These are phyloP conservation scores for Hapsidospora chrysogenum DNA, from an alignment of 495 filamentous ascomycete species.

Conservation along the genomic window DNA sequence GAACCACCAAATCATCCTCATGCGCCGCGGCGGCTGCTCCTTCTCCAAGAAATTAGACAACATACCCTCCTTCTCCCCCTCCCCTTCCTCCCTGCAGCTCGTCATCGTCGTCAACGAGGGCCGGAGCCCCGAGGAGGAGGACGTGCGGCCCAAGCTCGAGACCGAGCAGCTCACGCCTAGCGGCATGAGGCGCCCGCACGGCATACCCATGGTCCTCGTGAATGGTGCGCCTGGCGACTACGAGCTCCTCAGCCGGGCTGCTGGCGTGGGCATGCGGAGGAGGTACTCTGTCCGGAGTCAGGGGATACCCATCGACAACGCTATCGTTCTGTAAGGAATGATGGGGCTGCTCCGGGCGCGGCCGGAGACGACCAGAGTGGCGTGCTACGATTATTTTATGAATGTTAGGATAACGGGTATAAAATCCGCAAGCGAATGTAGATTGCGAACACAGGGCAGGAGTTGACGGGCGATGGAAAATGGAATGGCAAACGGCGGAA, in stretches of 20 bases:
- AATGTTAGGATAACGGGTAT: no score
- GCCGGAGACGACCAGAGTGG: no score
- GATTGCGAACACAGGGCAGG: no score
- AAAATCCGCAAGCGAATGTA: no score
- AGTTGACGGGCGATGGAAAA: no score
- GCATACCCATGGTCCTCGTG: constrained; percentile 74
- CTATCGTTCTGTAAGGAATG: constrained; percentile 41
- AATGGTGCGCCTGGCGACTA: constrained; percentile 56
- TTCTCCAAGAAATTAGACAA: constrained; percentile 72
- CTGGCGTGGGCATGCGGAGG: constrained; percentile 53
- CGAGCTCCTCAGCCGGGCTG: constrained; percentile 40
- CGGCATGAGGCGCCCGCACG: constrained; percentile 55
- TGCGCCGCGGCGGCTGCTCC: constrained; percentile 70
- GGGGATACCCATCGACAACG: constrained; percentile 61
- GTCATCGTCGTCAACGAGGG: constrained; percentile 58
- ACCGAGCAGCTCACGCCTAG: constrained; percentile 51
- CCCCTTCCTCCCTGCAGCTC: constrained; percentile 45
- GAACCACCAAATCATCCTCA: constrained; percentile 63
- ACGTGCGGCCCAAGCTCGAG: constrained; percentile 56
- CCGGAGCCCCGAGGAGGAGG: constrained; percentile 9
- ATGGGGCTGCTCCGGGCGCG: no score
- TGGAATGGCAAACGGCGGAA: no score
- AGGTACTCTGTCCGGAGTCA: constrained; percentile 69
- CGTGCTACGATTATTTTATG: no score
- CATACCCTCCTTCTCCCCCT: constrained; percentile 60